Conservation (phyloP, 371 early-diverging fungal species). For the Haplosporangium sp. region DNA sequence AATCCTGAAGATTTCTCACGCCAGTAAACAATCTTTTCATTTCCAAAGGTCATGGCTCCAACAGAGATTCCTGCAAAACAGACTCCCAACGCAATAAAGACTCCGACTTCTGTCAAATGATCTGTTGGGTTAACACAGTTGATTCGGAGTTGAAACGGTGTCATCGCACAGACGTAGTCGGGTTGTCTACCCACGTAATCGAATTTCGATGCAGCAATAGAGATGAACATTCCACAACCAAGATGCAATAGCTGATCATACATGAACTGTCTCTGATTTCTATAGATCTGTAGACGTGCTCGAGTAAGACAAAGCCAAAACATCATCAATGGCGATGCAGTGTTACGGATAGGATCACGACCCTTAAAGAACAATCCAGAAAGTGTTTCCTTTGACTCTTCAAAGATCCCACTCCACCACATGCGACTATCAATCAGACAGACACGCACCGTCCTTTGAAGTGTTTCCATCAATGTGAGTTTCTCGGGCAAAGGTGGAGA, state of each 20-base stretch:
- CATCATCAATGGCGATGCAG: conserved; percentile 51
- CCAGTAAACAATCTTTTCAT: conserved; percentile 65
- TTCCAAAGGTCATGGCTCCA: conserved; percentile 48
- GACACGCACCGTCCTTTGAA: conserved; percentile 22
- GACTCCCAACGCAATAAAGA: conserved; percentile 58
- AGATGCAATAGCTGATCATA: conserved; percentile 67
- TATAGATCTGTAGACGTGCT: conserved; percentile 62
- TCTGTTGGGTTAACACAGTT: conserved; percentile 44
- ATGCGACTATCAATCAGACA: conserved; percentile 44
- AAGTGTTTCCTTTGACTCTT: conserved; percentile 46
- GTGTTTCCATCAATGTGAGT: conserved; percentile 23
- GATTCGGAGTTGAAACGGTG: conserved; percentile 55
- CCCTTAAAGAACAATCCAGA: conserved; percentile 38
- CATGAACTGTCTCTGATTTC: conserved; percentile 58
- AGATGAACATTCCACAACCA: conserved; percentile 61
- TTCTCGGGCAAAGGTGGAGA: conserved; percentile 41
- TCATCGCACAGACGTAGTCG: conserved; percentile 52
- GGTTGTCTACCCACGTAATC: conserved; percentile 62
- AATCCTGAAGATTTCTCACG: conserved; percentile 64
- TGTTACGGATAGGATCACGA: conserved; percentile 59
- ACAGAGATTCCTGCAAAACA: conserved; percentile 60
- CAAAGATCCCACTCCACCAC: conserved; percentile 47
- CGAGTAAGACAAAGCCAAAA: conserved; percentile 58
- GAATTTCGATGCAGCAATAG: conserved; percentile 50
- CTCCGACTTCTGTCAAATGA: conserved; percentile 50